Evolutionary conservation across 2,329 filamentous ascomycete genomes (phyloP), one percentile per base, ranked within the genome.

Genomic region (Fonsecaea pedrosoi): DNA sequence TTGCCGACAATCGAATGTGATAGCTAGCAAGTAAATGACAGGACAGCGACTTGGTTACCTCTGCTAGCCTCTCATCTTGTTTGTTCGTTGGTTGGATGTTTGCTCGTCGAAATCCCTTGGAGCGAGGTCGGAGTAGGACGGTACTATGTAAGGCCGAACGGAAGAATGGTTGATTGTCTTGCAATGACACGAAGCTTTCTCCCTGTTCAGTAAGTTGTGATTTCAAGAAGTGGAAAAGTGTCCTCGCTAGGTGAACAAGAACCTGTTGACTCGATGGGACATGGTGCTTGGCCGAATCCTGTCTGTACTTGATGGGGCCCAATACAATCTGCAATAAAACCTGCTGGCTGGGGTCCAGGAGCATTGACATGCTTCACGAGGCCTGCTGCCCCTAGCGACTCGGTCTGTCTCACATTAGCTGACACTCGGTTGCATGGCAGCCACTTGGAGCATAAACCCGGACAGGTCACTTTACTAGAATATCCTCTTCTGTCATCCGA

Each of bases 71-170:
- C 45, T 42, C 8, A n/a, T 25, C 25, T 25, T 25, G 25, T 25
- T 25, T 2, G 25, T 1, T 25, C 1, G 25, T 25, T 25, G 25
- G 25, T 2, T 25, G 25, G 25, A 25, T 25, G 25, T 3, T 25
- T 25, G 25, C 25, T 25, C 25, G 25, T 25, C 25, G 18, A 50
- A 25, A 50, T 2, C 2, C 8, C 21, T 18, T 25, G 45, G 25
- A 25, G 18, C 18, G 18, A 50, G 18, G 9, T n/a, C 18, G 18
- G 25, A 25, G 18, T 2, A 50, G 6, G 18, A 25, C 45, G 45
- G 45, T 50, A 50, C 45, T 50, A 50, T 50, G 45, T 50, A 50
- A 50, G 45, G 18, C 45, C 45, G 45, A 50, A 25, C 5, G 45
- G 7, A 3, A n/a, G 40, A 8, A 25, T 15, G 45, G 18, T n/a